Evolutionary conservation across 805 yeast genomes (phyloP).

Genomic region (Teunomyces pallodes): DNA sequence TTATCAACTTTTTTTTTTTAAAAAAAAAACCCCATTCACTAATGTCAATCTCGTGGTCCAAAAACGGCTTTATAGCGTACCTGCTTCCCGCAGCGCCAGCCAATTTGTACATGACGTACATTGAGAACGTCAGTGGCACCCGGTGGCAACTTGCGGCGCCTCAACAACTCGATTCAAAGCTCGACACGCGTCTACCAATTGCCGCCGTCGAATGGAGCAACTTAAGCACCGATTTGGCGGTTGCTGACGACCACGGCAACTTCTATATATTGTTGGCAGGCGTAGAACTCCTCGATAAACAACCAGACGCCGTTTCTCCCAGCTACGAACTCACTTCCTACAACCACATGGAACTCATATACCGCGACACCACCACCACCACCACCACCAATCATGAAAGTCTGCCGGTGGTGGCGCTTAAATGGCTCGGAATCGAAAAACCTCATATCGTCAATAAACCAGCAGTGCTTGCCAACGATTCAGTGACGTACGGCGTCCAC

Average conservation of each 20-base stretch:
- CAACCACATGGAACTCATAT: slow-evolving; percentile 48
- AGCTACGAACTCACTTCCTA: slow-evolving; percentile 43
- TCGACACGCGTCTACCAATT: slow-evolving; percentile 32
- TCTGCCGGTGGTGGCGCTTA: slow-evolving; percentile 44
- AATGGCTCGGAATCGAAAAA: slow-evolving; percentile 77
- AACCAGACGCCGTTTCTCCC: slow-evolving; percentile 24
- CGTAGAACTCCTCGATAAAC: slow-evolving; percentile 29
- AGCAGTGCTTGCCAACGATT: slow-evolving; percentile 36
- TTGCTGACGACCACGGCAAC: slow-evolving; percentile 70
- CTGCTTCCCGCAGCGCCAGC: slow-evolving; percentile 30
- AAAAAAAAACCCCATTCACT: slow-evolving; percentile 1
- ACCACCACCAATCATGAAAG: slow-evolving; percentile 10
- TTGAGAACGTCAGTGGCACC: slow-evolving; percentile 73
- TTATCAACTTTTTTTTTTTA: not conserved
- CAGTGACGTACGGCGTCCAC: slow-evolving; percentile 49
- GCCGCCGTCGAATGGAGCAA: slow-evolving; percentile 68
- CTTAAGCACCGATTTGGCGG: slow-evolving; percentile 77
- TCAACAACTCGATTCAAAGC: slow-evolving; percentile 31
- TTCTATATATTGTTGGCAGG: slow-evolving; percentile 43
- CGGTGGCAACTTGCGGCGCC: slow-evolving; percentile 75
- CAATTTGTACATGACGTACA: slow-evolving; percentile 56
- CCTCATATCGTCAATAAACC: slow-evolving; percentile 60
- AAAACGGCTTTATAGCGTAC: slow-evolving; percentile 81
- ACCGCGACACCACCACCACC: slow-evolving; percentile 35
- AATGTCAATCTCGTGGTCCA: slow-evolving; percentile 65